phyloP scores from a whole-genome alignment of 768 basidiomycete genomes.

The Lenzites betulinus region DNA sequence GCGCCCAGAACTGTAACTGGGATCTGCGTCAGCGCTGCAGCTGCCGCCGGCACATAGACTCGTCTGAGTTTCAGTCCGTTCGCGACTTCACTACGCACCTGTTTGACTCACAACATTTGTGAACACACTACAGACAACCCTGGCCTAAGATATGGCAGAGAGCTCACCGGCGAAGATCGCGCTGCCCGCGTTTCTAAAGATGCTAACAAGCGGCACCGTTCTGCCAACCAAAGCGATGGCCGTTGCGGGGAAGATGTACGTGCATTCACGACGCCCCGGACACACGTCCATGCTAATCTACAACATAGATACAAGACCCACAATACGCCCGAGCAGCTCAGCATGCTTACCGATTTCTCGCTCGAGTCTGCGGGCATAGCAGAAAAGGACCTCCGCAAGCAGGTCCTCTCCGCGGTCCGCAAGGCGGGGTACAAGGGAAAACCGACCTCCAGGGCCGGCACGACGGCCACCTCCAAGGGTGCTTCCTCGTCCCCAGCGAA shows the following conservation, averaged over 20 bases:
- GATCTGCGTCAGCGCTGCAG: slow-evolving; percentile 9
- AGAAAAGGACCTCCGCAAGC: slow-evolving; percentile 65
- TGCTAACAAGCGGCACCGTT: slow-evolving; percentile 59
- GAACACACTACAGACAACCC: too few relatives aligned
- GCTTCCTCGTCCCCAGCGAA: slow-evolving; percentile 5
- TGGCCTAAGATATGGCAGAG: slow-evolving; percentile 17
- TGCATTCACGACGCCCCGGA: slow-evolving; percentile 1
- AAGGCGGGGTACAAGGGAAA: slow-evolving; percentile 58
- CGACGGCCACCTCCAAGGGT: background rate
- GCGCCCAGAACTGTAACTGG: background rate
- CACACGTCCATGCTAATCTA: background rate
- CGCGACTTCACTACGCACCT: too few relatives aligned
- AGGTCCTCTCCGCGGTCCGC: slow-evolving; percentile 57
- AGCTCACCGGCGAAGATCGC: slow-evolving; percentile 49
- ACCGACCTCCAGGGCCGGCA: slow-evolving; percentile 2
- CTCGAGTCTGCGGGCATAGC: slow-evolving; percentile 59
- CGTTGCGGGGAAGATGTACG: slow-evolving; percentile 69
- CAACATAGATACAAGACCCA: slow-evolving; percentile 64
- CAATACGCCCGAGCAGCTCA: slow-evolving; percentile 61
- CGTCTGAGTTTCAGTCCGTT: too few relatives aligned
- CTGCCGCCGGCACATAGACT: background rate
- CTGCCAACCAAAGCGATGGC: slow-evolving; percentile 68
- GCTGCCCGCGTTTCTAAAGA: slow-evolving; percentile 66
- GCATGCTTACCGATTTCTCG: slow-evolving; percentile 58
- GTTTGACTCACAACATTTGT: too few relatives aligned